Base-by-base conservation (phyloP, 1,284 basidiomycete genomes). In the Pisolithus thermaeus region DNA sequence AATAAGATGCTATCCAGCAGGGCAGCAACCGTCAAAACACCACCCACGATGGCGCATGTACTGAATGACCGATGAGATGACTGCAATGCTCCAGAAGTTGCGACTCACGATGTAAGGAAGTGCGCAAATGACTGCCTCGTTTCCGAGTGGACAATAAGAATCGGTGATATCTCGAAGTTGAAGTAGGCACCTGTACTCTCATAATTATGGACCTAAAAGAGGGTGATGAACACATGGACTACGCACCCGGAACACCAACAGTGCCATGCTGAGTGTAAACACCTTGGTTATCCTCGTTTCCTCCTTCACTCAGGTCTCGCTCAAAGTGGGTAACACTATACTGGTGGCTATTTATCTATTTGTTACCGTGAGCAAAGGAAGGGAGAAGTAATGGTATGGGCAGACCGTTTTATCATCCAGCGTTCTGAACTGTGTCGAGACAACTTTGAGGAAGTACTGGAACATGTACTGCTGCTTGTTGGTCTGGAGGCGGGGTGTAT, bases 131-230 rank as follows among this genome's bases (percentile, higher is more conserved):
- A 91, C 70, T 97, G 92, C 52, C 93, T 81, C 38, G 80, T 87
- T 67, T 97, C 94, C n/a, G 81, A 80, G 65, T 97, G 92, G 22
- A 93, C 85, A 45, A 97, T 87, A 51, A 91, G 84, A 65, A 97
- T 92, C 2, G 94, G 95, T n/a, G 92, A 96, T 65, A 99, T 98
- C 67, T 99, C 97, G 68, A 89, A 96, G 74, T 95, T 97, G 82
- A 97, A 89, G 75, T 93, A 97, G 18, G 87, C 85, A 41, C 90
- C 85, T 80, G 41, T 9, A 45, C 16, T 12, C 37, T 36, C 36
- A 50, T 45, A 25, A 8, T 37, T 35, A 11, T 35, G 32, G 32
- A 6, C 14, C 5, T 9, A 3, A 40, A 40, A 23, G 18, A 37
- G 12, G 25, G 22, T 14, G n/a, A 18, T 40, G 51, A 35, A 41